Evolutionary conservation across 768 basidiomycete species (phyloP).

Genomic region (Phaeotremella fagi): DNA sequence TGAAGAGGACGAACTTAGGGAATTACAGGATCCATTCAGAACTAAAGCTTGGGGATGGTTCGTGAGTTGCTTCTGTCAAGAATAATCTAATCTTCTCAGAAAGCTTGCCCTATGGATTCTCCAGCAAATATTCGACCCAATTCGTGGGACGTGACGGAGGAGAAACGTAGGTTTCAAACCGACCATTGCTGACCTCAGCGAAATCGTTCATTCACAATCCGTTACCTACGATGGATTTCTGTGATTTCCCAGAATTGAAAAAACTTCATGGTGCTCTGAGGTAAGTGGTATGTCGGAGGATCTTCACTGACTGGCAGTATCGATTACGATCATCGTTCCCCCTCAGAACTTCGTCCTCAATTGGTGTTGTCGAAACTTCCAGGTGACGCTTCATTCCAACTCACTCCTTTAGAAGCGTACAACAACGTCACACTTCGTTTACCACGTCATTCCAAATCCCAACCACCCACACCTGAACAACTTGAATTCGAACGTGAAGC

Average conservation of each 20-base stretch:
- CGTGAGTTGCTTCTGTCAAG: constrained; percentile 24
- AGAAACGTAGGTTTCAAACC: constrained; percentile 21
- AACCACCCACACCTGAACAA: neutral
- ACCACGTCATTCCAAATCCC: neutral
- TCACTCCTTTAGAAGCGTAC: constrained; percentile 44
- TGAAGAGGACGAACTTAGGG: constrained; percentile 36
- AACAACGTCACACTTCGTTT: constrained; percentile 28
- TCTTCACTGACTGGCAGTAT: constrained; percentile 15
- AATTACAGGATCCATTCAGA: constrained; percentile 36
- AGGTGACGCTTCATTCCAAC: constrained; percentile 39
- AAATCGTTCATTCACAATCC: constrained; percentile 46
- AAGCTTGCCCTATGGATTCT: constrained; percentile 41
- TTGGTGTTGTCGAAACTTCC: constrained; percentile 47
- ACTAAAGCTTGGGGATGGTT: constrained; percentile 46
- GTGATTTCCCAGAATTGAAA: constrained; percentile 44
- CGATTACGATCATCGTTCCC: constrained; percentile 43
- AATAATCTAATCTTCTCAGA: constrained; percentile 15
- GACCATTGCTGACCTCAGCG: constrained; percentile 8
- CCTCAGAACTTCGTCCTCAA: constrained; percentile 40
- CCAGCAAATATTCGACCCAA: constrained; percentile 40
- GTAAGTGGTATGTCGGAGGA: constrained; percentile 5
- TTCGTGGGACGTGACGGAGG: constrained; percentile 39
- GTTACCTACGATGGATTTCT: constrained; percentile 45
- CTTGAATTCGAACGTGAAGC: constrained; percentile 11
- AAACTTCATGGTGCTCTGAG: constrained; percentile 45